These are phyloP conservation scores for Thinopyrum elongatum DNA, from an alignment of 176 grass and related monocot genomes.

Conservation along the genomic window DNA sequence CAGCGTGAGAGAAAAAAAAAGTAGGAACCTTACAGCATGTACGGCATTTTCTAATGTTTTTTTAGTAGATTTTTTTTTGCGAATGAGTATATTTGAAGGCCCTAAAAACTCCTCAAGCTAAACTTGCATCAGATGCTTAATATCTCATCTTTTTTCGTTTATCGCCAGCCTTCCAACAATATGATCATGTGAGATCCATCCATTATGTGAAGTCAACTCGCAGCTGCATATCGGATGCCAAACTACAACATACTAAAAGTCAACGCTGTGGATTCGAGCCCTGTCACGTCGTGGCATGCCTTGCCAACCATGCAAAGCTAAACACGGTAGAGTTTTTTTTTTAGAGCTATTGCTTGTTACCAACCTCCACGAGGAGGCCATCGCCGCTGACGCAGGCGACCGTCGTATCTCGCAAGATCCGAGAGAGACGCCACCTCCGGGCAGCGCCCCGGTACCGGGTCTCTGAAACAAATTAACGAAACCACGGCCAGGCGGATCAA, in stretches of 20 bases:
- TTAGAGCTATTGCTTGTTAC: background rate
- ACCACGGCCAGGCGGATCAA: background rate
- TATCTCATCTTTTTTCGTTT: background rate
- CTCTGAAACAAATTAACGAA: slow-evolving; percentile 36
- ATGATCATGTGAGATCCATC: background rate
- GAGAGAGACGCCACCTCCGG: slow-evolving; percentile 56
- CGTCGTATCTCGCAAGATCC: slow-evolving; percentile 55
- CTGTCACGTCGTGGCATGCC: background rate
- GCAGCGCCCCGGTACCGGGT: slow-evolving; percentile 60
- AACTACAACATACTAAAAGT: no score
- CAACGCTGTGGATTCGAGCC: background rate
- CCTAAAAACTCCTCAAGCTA: background rate
- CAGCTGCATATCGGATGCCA: background rate
- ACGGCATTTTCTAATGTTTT: background rate
- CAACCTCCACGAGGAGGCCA: slow-evolving; percentile 81
- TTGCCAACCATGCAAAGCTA: background rate
- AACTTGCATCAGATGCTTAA: background rate
- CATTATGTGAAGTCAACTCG: slow-evolving; percentile 18
- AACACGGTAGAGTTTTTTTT: no score
- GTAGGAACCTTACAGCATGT: background rate
- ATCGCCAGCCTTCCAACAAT: background rate
- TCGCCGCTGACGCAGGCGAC: slow-evolving; percentile 84
- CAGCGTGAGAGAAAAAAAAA: background rate
- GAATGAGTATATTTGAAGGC: background rate
- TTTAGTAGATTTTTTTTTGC: background rate